Conservation (phyloP, 345 rosid species). For the Citrus inodora region DNA sequence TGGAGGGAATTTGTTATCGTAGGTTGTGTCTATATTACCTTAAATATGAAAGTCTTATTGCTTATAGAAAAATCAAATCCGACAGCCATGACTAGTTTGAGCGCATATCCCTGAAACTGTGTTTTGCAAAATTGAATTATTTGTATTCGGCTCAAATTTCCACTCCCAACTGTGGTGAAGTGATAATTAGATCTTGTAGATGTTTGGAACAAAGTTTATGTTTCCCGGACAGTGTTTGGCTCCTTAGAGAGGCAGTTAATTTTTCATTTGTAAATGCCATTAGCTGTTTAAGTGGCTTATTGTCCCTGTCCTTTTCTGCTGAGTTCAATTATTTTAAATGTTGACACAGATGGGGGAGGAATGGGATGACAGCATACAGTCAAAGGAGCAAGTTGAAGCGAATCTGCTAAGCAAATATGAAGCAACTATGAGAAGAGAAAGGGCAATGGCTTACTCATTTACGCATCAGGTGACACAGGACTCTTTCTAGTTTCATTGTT, state of each 20-base stretch:
- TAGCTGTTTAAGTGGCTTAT: background rate
- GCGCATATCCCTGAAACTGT: background rate
- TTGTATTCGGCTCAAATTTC: background rate
- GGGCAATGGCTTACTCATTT: conserved; percentile 82
- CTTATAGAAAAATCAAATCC: background rate
- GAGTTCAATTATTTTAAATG: conserved; percentile 6
- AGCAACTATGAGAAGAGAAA: conserved; percentile 94
- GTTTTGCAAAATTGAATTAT: background rate
- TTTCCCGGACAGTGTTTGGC: background rate
- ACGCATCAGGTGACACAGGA: conserved; percentile 75
- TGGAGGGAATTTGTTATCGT: background rate
- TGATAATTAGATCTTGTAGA: background rate
- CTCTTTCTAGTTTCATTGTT: background rate
- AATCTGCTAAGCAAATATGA: conserved; percentile 78
- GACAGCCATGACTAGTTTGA: background rate
- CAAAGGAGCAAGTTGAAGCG: conserved; percentile 86
- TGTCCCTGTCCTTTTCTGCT: background rate
- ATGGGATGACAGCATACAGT: conserved; percentile 90
- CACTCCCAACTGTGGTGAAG: background rate
- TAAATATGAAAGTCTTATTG: background rate
- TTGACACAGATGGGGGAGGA: conserved; percentile 74
- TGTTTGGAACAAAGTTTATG: background rate
- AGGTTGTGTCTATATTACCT: background rate
- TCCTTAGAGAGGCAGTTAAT: background rate
- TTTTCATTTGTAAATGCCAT: background rate